phyloP scores from a whole-genome alignment of 1,284 basidiomycete genomes.

The Stygiomarasmius scandens region DNA sequence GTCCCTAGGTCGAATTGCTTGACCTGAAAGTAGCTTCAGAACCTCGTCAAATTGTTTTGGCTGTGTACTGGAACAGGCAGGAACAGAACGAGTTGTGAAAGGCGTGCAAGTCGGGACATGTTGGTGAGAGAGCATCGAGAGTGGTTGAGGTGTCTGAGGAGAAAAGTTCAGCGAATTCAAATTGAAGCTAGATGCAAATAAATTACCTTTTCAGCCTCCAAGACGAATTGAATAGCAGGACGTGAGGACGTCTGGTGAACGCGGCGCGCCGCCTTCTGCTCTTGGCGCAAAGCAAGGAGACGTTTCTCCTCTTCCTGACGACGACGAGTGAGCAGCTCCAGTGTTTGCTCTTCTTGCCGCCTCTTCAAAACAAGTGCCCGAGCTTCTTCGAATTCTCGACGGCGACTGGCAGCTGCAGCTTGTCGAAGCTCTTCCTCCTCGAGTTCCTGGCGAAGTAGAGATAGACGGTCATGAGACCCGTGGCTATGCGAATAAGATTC shows the following conservation, averaged over 20 bases:
- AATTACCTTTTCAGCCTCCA: neutral
- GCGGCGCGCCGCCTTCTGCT: neutral
- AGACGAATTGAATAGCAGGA: neutral
- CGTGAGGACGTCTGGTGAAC: neutral
- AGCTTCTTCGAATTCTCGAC: constrained; percentile 16
- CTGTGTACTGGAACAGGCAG: too few relatives aligned
- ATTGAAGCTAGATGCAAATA: too few relatives aligned
- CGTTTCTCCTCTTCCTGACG: constrained; percentile 12
- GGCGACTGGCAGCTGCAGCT: constrained; percentile 11
- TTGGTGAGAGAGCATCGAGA: too few relatives aligned
- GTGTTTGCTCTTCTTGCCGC: constrained; percentile 9
- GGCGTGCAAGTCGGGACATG: too few relatives aligned
- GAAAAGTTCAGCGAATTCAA: too few relatives aligned
- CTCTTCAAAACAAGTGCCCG: constrained; percentile 13
- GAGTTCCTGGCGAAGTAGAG: constrained; percentile 23
- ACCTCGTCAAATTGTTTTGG: neutral
- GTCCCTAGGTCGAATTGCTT: neutral
- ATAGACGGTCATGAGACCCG: constrained; percentile 8
- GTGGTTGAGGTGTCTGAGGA: too few relatives aligned
- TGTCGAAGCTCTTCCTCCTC: constrained; percentile 25
- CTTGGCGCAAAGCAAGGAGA: constrained; percentile 1
- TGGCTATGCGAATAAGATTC: neutral
- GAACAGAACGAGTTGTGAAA: too few relatives aligned
- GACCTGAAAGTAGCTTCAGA: constrained; percentile 3
- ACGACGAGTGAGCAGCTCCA: constrained; percentile 3